Percentiles rank a stretch among this genome's conserved stretches.
phyloP scores from a whole-genome alignment of 2,329 filamentous ascomycete genomes.

The Trichoderma citrinoviride region DNA sequence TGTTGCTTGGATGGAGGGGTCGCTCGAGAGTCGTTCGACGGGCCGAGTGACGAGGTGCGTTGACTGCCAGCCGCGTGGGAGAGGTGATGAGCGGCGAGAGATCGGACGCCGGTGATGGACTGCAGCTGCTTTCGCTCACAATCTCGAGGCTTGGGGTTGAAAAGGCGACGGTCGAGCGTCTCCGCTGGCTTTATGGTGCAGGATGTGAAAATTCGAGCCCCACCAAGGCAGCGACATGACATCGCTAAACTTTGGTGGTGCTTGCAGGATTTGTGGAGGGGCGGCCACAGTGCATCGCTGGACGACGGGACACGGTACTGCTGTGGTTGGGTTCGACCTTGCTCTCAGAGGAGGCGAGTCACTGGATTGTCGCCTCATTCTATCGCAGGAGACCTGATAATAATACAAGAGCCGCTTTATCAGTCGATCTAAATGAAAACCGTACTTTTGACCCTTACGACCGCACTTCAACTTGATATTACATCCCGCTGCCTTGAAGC shows the following conservation, averaged over 20 bases:
- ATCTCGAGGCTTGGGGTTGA: constrained; percentile 22
- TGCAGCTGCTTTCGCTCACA: not conserved
- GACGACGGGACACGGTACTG: not conserved
- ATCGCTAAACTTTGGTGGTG: constrained; percentile 26
- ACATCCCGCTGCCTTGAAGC: not conserved
- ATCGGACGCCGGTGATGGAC: not conserved
- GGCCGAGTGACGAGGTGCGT: not conserved
- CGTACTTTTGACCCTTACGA: not conserved
- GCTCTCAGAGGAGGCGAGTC: too few species aligned
- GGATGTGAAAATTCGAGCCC: constrained; percentile 43
- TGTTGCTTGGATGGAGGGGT: constrained; percentile 13
- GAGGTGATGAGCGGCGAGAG: not conserved
- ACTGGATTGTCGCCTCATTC: not conserved
- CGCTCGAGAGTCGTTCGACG: constrained; percentile 2
- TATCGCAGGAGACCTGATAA: not conserved
- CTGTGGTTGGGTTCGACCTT: not conserved
- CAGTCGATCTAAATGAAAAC: too few species aligned
- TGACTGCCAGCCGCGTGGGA: not conserved
- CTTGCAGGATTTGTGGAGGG: constrained; percentile 27
- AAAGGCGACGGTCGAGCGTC: constrained; percentile 17
- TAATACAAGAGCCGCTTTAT: not conserved
- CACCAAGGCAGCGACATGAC: constrained; percentile 37
- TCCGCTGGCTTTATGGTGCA: constrained; percentile 28
- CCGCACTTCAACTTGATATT: not conserved
- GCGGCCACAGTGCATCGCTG: constrained; percentile 22